phyloP scores from a whole-genome alignment of 108 stramenopile species.

The Fistulifera pelliculosa region DNA sequence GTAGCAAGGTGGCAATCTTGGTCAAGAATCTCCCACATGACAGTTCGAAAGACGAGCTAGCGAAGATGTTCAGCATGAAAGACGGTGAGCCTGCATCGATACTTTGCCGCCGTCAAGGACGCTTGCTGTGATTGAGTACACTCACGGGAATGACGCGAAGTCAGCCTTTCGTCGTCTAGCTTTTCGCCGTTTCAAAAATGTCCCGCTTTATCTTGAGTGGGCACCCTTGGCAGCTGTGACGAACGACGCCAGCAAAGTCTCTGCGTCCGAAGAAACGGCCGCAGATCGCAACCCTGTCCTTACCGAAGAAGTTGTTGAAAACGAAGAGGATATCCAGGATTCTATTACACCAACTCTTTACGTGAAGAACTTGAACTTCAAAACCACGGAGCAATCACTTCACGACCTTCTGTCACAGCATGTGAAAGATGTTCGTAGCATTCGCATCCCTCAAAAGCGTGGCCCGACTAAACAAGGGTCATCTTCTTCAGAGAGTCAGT shows the following conservation, averaged over 20 bases:
- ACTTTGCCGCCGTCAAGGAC: slow-evolving; percentile 86
- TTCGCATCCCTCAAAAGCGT: slow-evolving; percentile 85
- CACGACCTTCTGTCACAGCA: slow-evolving; percentile 44
- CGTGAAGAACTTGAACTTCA: slow-evolving; percentile 94
- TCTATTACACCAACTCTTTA: slow-evolving; percentile 58
- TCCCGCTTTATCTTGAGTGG: slow-evolving; percentile 98
- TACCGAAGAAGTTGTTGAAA: slow-evolving; percentile 11
- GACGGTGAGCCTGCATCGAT: slow-evolving; percentile 55
- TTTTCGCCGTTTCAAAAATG: slow-evolving; percentile 91
- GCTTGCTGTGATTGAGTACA: slow-evolving; percentile 89
- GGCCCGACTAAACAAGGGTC: slow-evolving; percentile 35
- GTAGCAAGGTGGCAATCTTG: slow-evolving; percentile 81
- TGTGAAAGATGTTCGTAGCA: slow-evolving; percentile 49
- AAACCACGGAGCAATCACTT: slow-evolving; percentile 76
- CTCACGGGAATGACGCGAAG: slow-evolving; percentile 80
- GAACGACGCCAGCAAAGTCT: slow-evolving; percentile 1
- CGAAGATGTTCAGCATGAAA: slow-evolving; percentile 72
- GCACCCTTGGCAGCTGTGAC: slow-evolving; percentile 66
- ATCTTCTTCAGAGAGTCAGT: slow-evolving; percentile 12
- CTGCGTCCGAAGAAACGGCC: not conserved
- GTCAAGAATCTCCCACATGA: slow-evolving; percentile 95
- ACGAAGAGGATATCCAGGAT: slow-evolving; percentile 12
- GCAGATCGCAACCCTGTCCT: not conserved
- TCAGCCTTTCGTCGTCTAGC: slow-evolving; percentile 87
- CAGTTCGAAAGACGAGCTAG: slow-evolving; percentile 76